phyloP scores from a whole-genome alignment of 176 grass and related monocot genomes.

The Panicum miliaceum region DNA sequence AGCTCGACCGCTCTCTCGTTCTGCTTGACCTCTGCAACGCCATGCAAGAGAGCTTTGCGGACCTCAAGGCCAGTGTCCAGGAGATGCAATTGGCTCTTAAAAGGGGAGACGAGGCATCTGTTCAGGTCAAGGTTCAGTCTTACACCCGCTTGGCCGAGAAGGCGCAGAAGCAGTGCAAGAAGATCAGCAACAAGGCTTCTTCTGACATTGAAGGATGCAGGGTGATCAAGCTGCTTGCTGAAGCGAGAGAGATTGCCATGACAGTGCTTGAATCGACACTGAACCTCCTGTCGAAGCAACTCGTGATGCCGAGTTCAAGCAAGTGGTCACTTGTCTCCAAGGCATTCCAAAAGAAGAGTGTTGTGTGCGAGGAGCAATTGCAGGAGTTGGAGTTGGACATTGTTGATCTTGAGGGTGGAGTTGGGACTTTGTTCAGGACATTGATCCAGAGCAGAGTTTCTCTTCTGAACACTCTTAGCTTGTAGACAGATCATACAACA shows the following conservation, averaged over 20 bases:
- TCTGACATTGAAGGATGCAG: neutral
- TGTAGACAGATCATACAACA: constrained; percentile 6
- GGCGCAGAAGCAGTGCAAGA: neutral
- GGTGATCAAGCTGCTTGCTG: neutral
- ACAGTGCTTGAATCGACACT: neutral
- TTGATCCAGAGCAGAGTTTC: constrained; percentile 39
- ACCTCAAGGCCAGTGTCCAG: constrained; percentile 41
- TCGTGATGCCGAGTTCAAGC: neutral
- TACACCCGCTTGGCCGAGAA: neutral
- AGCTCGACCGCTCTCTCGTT: constrained; percentile 47
- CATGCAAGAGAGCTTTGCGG: constrained; percentile 39
- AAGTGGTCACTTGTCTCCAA: constrained; percentile 31
- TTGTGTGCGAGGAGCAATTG: constrained; percentile 15
- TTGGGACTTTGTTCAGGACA: constrained; percentile 37
- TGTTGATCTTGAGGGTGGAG: constrained; percentile 26
- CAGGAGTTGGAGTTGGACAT: constrained; percentile 32
- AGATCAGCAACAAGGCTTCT: neutral
- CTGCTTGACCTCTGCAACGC: constrained; percentile 52
- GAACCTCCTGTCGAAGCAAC: neutral
- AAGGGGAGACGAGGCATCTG: constrained; percentile 26
- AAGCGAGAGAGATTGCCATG: neutral
- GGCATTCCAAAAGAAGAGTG: constrained; percentile 8
- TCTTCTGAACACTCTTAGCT: constrained; percentile 41
- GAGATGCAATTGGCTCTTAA: constrained; percentile 38
- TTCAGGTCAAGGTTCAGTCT: constrained; percentile 23